Evolutionary conservation across 495 filamentous ascomycete genomes (phyloP), one percentile per base, ranked within the genome.

Genomic region (Penicillium malachiteum): DNA sequence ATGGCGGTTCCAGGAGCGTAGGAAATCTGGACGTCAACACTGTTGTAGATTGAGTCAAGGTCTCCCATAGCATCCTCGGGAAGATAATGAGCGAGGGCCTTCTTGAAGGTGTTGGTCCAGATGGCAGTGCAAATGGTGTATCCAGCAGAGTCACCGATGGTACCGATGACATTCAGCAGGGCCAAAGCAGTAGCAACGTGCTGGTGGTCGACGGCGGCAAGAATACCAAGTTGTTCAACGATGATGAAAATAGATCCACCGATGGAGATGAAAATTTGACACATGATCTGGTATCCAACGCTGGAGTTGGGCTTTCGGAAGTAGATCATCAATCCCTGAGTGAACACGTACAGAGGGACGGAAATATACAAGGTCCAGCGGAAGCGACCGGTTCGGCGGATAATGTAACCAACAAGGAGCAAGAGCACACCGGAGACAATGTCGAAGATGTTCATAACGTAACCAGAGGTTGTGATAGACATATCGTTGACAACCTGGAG

Each of bases 191-290:
- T 76, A 13, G 89, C 84, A 32, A 90, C 74, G 55, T 88, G 72
- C 48, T 88, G 73, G 54, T 89, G 88, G 5, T 76, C 67, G 0
- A 80, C 77, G 3, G 80, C 83, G 0, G 87, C 85, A 77, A 90
- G 84, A 59, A 82, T 76, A 2, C 85, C 84, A 21, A 90, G 79
- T 58, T 90, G 82, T 61, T 84, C 81, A 57, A 70, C 73, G 60
- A 90, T 83, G 52, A 89, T 66, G 10, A 85, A 65, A 7, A 74
- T 78, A 18, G 79, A 76, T 0, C 84, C 86, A 12, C 75, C 73
- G 37, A 91, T 73, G 30, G 87, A 80, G 62, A 89, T 85, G 70
- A 89, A 82, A 59, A 91, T 84, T 66, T 91, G 83, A 60, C 79
- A 85, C 81, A 88, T 86, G 64, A 88, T 71, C 26, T 91, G 72